Evolutionary conservation across 331 rosid genomes (phyloP), one percentile per base, ranked within the genome.

Genomic region (Spiraea crenata): DNA sequence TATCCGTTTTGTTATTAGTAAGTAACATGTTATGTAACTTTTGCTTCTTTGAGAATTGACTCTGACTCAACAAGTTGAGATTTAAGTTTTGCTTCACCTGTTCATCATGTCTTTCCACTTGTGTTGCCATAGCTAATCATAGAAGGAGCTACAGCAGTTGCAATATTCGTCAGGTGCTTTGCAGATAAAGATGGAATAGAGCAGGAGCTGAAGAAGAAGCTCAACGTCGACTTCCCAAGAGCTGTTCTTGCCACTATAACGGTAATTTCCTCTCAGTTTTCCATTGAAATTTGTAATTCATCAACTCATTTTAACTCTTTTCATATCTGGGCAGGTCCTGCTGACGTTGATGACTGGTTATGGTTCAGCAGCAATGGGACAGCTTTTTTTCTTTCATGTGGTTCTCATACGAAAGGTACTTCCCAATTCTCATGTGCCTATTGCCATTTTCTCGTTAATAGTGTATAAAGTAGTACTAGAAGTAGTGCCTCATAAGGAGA

Each of bases 351-450:
- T 91, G 81, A 83, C 96, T 61, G 80, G 91, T 63, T 93, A 93
- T 80, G 88, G 92, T 38, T 74, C 97, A 79, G 97, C 96, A 35
- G 97, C 99, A 77, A 69, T 93, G 50, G 99, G 96, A 64, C 97
- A 93, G 60, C 92, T 93, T 72, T 93, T 93, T 79, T 93, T 91
- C 82, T 93, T 93, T 83, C 99, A 93, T 70, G 70, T 91, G 85
- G 84, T 93, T 80, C 91, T 93, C 78, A 89, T 93, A 64, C 71
- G 89, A 73, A 93, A 91, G 99, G 99, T 69, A 38, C 12, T 35
- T 40, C 5, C 8, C 42, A 55, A 13, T 40, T 69, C 6, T 51
- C 48, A 40, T 38, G 48, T 17, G 19, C 19, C 15, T 38, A 39
- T 11, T 38, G 35, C n/a, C 60, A 54, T 20, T 40, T 51, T 42